Conservation (phyloP, 164 flowering plant species). For the Nymphaea colorata region DNA sequence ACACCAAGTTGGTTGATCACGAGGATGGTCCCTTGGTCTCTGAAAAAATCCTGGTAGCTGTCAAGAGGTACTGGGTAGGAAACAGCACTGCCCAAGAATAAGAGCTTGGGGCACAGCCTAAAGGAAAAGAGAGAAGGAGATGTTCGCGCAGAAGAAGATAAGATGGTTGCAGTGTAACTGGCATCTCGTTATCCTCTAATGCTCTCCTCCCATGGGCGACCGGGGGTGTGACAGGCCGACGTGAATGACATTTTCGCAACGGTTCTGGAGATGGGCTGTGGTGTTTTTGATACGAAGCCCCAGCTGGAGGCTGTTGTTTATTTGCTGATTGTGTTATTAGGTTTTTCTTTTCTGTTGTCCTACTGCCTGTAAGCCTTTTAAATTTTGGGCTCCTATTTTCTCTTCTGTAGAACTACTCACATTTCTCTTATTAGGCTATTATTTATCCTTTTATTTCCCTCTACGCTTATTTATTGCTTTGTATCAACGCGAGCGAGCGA, state of each 20-base stretch:
- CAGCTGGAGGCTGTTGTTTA: no score
- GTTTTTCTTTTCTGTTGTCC: background rate
- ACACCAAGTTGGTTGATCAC: constrained; percentile 70
- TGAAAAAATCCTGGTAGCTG: constrained; percentile 68
- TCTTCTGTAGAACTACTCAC: background rate
- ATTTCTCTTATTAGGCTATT: no score
- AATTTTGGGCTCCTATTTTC: background rate
- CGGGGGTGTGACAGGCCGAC: background rate
- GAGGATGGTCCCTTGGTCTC: constrained; percentile 87
- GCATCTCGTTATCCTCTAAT: background rate
- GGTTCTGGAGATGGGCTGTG: background rate
- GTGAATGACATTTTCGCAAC: background rate
- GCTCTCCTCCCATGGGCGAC: background rate
- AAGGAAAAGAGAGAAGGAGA: background rate
- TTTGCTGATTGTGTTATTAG: background rate
- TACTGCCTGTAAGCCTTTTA: background rate
- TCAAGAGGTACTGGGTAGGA: constrained; percentile 71
- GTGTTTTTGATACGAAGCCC: background rate
- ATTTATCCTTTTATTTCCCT: background rate
- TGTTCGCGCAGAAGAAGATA: background rate
- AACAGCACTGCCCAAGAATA: constrained; percentile 36
- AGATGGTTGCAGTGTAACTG: background rate
- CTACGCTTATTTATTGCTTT: background rate
- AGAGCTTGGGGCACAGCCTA: background rate
- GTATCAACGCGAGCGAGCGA: background rate